Percentiles rank a stretch among this genome's conserved stretches.
Conservation (phyloP, 441 rosid species). For the Mallotus japonicus region DNA sequence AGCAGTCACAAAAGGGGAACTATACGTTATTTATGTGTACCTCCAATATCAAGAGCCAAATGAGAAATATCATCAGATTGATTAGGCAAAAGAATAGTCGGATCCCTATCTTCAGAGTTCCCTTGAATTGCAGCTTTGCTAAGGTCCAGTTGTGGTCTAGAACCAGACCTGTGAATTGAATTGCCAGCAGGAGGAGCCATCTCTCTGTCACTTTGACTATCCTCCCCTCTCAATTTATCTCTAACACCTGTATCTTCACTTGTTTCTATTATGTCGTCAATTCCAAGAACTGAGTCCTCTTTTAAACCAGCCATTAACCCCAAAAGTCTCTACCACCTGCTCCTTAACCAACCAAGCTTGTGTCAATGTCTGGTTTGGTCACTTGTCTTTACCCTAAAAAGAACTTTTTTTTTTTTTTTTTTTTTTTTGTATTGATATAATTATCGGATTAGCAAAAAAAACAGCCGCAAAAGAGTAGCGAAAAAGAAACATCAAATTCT, state of each 20-base stretch:
- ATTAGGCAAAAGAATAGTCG: constrained; percentile 92
- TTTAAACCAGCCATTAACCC: constrained; percentile 54
- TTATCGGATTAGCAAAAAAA: neutral
- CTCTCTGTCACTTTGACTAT: constrained; percentile 49
- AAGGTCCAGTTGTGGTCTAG: constrained; percentile 93
- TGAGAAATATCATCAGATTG: constrained; percentile 98
- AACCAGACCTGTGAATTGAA: constrained; percentile 86
- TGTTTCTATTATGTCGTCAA: constrained; percentile 27
- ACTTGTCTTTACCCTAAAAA: constrained; percentile 24
- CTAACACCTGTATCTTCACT: constrained; percentile 12
- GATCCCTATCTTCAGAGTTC: constrained; percentile 82
- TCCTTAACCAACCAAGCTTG: constrained; percentile 25
- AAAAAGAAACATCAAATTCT: constrained; percentile 10
- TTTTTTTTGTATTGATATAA: neutral
- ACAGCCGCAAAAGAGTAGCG: neutral
- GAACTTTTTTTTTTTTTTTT: neutral
- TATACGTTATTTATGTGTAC: constrained; percentile 29
- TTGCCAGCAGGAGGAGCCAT: constrained; percentile 58
- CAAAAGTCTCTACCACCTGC: constrained; percentile 28
- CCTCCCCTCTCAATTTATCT: constrained; percentile 39
- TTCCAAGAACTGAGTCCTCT: constrained; percentile 50
- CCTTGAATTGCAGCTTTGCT: constrained; percentile 99
- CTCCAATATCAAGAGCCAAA: constrained; percentile 97
- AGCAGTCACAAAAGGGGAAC: neutral
- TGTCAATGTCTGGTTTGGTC: constrained; percentile 27